These are phyloP conservation scores for Rauvolfia tetraphylla DNA, from an alignment of 257 asterid species.

Conservation along the genomic window DNA sequence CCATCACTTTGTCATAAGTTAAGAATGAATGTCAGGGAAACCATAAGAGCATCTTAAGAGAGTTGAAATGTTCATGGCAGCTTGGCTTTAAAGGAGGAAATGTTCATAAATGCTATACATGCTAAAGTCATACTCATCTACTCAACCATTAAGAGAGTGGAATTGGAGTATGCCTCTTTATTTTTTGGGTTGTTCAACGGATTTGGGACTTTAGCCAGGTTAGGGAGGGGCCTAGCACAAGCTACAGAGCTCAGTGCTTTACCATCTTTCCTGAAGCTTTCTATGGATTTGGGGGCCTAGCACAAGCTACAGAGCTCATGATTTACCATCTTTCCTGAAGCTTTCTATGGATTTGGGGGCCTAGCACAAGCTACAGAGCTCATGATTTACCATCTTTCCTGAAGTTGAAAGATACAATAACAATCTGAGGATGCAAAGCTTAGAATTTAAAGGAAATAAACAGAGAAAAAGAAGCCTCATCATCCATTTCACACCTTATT, in stretches of 20 bases:
- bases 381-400: no score
- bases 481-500: neutral
- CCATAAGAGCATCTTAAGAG: neutral
- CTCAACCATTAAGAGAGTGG: neutral
- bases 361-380: no score
- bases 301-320: no score
- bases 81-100: neutral
- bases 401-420: neutral
- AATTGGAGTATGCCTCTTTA: neutral
- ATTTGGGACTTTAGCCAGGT: no score
- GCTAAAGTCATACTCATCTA: neutral
- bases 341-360: no score
- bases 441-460: neutral
- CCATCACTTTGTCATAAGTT: neutral
- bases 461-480: neutral
- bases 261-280: no score
- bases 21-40: neutral
- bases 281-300: no score
- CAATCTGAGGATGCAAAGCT: neutral
- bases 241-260: no score
- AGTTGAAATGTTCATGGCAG: neutral
- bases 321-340: no score
- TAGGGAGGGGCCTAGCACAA: no score
- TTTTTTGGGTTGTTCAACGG: no score
- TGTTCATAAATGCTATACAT: neutral